These are phyloP conservation scores for Neurospora sp. DNA, from an alignment of 495 filamentous ascomycete species.

Conservation along the genomic window DNA sequence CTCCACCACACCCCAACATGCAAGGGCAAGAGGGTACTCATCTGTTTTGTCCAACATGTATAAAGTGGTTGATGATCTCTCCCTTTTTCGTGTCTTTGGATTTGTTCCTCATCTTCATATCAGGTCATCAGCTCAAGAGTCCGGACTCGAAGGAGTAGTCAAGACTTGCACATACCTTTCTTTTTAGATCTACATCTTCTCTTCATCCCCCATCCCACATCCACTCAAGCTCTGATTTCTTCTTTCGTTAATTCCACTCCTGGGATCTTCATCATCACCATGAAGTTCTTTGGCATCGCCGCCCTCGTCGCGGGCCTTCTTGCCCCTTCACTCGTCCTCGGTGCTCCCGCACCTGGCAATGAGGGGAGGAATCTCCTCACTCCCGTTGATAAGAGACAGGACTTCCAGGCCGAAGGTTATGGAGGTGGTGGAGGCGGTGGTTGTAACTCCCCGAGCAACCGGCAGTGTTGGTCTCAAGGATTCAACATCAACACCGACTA, in stretches of 20 bases:
- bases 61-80: neutral
- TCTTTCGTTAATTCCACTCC: neutral
- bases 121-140: neutral
- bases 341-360: constrained; percentile 9
- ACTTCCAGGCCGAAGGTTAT: neutral
- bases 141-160: neutral
- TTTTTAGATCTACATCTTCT: neutral
- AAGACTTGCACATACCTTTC: neutral
- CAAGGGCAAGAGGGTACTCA: neutral
- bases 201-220: neutral
- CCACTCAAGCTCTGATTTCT: neutral
- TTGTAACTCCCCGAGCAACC: constrained; percentile 27
- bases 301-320: constrained; percentile 16
- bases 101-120: neutral
- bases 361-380: constrained; percentile 3
- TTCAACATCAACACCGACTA: constrained; percentile 35
- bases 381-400: constrained; percentile 5
- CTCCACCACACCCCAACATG: neutral
- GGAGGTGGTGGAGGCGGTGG: constrained; percentile 5
- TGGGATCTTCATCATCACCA: constrained; percentile 1
- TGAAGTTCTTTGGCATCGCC: constrained; percentile 13
- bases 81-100: neutral
- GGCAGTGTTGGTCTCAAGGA: constrained; percentile 27
- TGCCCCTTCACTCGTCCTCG: constrained; percentile 7
- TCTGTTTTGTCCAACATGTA: neutral